phyloP scores from a whole-genome alignment of 768 basidiomycete species.

The Tylopilus sp. region DNA sequence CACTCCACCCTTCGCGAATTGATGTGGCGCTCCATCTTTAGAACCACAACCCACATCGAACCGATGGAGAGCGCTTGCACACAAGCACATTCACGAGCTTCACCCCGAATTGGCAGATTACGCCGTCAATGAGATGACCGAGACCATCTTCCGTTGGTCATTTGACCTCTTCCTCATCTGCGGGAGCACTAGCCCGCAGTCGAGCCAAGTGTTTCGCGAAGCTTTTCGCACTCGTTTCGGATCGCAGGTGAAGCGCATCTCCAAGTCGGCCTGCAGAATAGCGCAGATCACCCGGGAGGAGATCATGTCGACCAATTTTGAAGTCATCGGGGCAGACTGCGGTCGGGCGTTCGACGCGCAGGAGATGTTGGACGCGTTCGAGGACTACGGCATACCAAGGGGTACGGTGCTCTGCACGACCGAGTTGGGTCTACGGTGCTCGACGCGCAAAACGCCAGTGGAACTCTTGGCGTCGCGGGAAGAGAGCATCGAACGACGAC shows the following conservation, averaged over 20 bases:
- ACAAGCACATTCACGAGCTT: slow-evolving; percentile 61
- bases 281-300: slow-evolving; percentile 67
- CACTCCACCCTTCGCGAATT: slow-evolving; percentile 9
- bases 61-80: slow-evolving; percentile 73
- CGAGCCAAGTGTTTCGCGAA: slow-evolving; percentile 36
- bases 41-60: slow-evolving; percentile 78
- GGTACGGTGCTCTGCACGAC: slow-evolving; percentile 64
- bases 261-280: slow-evolving; percentile 58
- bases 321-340: slow-evolving; percentile 60
- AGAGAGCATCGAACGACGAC: slow-evolving; percentile 50
- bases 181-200: slow-evolving; percentile 48
- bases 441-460: slow-evolving; percentile 40
- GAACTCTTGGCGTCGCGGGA: slow-evolving; percentile 33
- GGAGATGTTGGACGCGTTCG: slow-evolving; percentile 62
- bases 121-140: slow-evolving; percentile 67
- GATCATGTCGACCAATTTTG: slow-evolving; percentile 75
- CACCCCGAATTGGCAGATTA: slow-evolving; percentile 66
- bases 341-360: slow-evolving; percentile 46
- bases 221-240: slow-evolving; percentile 48
- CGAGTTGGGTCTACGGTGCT: slow-evolving; percentile 67
- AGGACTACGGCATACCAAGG: slow-evolving; percentile 48
- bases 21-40: slow-evolving; percentile 21
- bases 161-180: slow-evolving; percentile 64
- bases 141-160: slow-evolving; percentile 71
- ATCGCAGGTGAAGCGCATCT: slow-evolving; percentile 62